Conservation (phyloP, 257 asterid genomes). For the Sherardia arvensis region DNA sequence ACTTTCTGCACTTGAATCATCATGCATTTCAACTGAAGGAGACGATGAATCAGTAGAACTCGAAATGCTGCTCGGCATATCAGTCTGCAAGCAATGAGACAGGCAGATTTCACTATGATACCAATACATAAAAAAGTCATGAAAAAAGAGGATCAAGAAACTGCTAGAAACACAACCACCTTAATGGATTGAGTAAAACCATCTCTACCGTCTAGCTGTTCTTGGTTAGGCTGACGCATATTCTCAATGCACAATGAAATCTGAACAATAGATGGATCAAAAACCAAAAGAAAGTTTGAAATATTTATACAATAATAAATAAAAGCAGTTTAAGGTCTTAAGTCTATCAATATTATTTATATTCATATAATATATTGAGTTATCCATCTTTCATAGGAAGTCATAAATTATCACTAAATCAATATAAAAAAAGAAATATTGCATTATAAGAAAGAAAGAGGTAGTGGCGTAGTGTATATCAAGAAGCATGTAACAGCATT, state of each 20-base stretch:
- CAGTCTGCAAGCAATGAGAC: constrained; percentile 15
- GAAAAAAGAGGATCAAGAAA: constrained; percentile 14
- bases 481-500: background rate
- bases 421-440: background rate
- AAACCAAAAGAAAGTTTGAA: background rate
- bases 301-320: background rate
- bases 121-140: constrained; percentile 1
- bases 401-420: constrained; percentile 1
- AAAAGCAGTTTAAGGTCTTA: background rate
- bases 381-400: background rate
- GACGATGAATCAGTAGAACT: constrained; percentile 29
- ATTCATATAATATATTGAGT: too few relatives aligned
- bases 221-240: constrained; percentile 38
- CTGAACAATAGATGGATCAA: constrained; percentile 28
- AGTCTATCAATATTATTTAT: background rate
- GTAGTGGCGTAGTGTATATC: background rate
- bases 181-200: constrained; percentile 22
- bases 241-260: constrained; percentile 71
- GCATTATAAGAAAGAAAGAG: background rate
- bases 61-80: constrained; percentile 33
- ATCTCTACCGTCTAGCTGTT: constrained; percentile 24
- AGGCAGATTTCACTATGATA: constrained; percentile 1
- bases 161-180: constrained; percentile 21
- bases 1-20: constrained; percentile 24
- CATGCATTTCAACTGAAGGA: constrained; percentile 29